Conservation (phyloP, 2,329 filamentous ascomycete genomes). For the Aspergillus sp. region DNA sequence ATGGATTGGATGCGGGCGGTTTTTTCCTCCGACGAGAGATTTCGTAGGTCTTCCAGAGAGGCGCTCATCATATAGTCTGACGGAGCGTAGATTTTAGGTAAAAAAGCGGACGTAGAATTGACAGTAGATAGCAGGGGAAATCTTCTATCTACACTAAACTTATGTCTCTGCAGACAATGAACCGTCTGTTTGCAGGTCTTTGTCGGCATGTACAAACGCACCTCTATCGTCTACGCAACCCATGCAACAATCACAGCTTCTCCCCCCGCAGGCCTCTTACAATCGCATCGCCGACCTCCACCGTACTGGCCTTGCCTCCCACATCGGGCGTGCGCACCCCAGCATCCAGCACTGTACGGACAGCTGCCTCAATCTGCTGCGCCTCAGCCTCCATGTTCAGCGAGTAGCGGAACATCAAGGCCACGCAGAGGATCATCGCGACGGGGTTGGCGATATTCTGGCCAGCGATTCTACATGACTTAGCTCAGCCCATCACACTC, state of each 20-base stretch:
- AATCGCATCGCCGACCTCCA: slow-evolving; percentile 73
- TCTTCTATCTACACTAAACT: no score
- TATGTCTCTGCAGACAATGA: no score
- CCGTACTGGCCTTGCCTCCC: slow-evolving; percentile 68
- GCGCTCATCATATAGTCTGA: no score
- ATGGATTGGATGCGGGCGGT: slow-evolving; percentile 22
- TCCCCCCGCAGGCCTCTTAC: slow-evolving; percentile 62
- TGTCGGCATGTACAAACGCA: no score
- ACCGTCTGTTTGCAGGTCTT: no score
- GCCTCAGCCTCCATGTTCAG: slow-evolving; percentile 74
- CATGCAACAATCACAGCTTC: neutral
- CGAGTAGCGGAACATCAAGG: slow-evolving; percentile 92
- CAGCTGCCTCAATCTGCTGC: slow-evolving; percentile 72
- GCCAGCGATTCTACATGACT: slow-evolving; percentile 68
- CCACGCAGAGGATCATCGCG: slow-evolving; percentile 82
- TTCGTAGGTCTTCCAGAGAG: slow-evolving; percentile 20
- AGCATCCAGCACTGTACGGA: slow-evolving; percentile 70
- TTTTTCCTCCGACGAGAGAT: slow-evolving; percentile 18
- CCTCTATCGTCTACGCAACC: neutral
- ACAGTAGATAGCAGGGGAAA: no score
- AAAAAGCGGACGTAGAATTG: neutral
- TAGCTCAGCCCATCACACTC: neutral
- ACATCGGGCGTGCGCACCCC: slow-evolving; percentile 78
- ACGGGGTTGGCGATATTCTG: slow-evolving; percentile 85
- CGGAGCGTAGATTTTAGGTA: neutral